These are phyloP conservation scores for Exophiala sp. DNA, from an alignment of 2,329 filamentous ascomycete genomes.

Conservation along the genomic window DNA sequence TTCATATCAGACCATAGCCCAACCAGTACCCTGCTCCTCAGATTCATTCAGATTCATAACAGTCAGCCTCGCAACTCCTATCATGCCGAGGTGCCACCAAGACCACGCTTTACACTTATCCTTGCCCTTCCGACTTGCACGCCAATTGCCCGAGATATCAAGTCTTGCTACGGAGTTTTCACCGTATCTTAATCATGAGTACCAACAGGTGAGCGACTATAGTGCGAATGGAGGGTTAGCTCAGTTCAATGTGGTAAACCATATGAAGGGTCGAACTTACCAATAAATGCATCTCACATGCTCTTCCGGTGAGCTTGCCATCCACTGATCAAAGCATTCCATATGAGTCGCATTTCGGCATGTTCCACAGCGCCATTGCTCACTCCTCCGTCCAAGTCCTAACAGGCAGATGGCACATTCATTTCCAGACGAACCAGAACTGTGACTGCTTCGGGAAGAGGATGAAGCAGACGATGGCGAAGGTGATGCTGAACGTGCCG, in stretches of 20 bases:
- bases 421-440: neutral
- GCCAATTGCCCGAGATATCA: too few relatives aligned
- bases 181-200: neutral
- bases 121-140: too few relatives aligned
- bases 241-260: neutral
- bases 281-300: slow-evolving; percentile 5
- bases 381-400: neutral
- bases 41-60: too few relatives aligned
- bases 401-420: slow-evolving; percentile 4
- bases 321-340: slow-evolving; percentile 4
- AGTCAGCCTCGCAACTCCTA: too few relatives aligned
- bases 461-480: neutral
- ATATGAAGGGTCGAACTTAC: neutral
- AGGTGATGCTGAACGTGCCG: neutral
- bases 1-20: too few relatives aligned
- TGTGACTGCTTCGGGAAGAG: neutral
- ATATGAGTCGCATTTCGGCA: slow-evolving; percentile 2
- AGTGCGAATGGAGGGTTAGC: neutral
- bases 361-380: neutral
- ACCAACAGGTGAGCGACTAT: neutral
- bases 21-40: too few relatives aligned
- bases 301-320: slow-evolving; percentile 3
- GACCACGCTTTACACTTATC: too few relatives aligned
- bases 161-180: too few relatives aligned
- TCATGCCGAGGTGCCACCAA: too few relatives aligned